Evolutionary conservation across 805 yeast species (phyloP), one percentile per base, ranked within the genome.

Genomic region (Brettanomyces naardenensis): DNA sequence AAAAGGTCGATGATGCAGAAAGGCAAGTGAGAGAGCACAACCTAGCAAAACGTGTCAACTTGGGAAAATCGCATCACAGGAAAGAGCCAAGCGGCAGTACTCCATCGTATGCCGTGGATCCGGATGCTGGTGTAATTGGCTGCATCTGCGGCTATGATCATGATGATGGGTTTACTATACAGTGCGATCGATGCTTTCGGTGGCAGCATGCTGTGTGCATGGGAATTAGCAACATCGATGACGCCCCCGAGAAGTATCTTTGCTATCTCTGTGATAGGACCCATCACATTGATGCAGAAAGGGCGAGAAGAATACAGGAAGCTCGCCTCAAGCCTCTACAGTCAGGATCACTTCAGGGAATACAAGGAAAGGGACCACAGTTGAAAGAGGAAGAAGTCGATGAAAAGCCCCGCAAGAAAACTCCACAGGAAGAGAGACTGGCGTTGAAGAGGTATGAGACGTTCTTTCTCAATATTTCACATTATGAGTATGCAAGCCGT

Each of bases 151-250:
- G 78, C 1, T 78, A 69, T 48, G 84, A 78, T 41, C 94, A 86
- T 43, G 96, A 87, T 60, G 92, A 90, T 49, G 97, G 97, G 0
- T 81, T 86, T 52, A 89, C 95, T 19, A 84, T 92, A 44, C 97
- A 92, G 61, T 92, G 98, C 63, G 96, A 88, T 56, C 70, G 75
- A 25, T 89, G 97, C 58, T 80, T 74, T 58, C 75, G 95, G 44
- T 89, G 97, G 97, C 96, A 89, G 56, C 97, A 89, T 62, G 88
- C 92, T 20, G 68, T 75, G n/a, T 89, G 97, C 59, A 85, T 87
- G 74, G 82, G 81, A 6, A 85, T 84, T 40, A 67, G 67, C 32
- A 73, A 79, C 32, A 75, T 73, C 41, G 81, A 75, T 28, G 79
- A 82, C 35, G 94, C 79, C 0, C 95, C 95, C 0, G 95, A 87